These are phyloP conservation scores for Zhuliangozyma parablackwelliae DNA, from an alignment of 1,139 yeast genomes.

Conservation along the genomic window DNA sequence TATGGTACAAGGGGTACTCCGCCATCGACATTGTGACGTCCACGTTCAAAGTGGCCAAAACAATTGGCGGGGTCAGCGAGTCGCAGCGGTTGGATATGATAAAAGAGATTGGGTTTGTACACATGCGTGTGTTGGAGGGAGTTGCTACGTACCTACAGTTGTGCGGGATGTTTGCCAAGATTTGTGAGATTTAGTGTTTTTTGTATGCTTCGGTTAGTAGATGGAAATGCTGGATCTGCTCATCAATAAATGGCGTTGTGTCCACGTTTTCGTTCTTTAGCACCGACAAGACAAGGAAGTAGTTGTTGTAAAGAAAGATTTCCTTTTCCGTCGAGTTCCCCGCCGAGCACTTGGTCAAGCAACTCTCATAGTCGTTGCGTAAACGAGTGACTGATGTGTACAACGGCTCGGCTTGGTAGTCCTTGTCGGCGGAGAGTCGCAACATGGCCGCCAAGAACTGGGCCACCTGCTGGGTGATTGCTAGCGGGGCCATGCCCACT, in stretches of 20 bases:
- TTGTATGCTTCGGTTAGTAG: conserved; percentile 59
- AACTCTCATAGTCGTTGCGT: conserved; percentile 73
- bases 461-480: conserved; percentile 75
- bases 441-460: conserved; percentile 70
- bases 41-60: conserved; percentile 81
- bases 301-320: conserved; percentile 73
- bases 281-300: conserved; percentile 50
- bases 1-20: conserved; percentile 90
- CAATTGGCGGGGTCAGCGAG: conserved; percentile 64
- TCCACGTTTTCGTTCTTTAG: conserved; percentile 37
- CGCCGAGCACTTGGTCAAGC: conserved; percentile 62
- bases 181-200: conserved; percentile 26
- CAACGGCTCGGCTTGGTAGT: conserved; percentile 59
- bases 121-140: conserved; percentile 91
- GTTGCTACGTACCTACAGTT: conserved; percentile 83
- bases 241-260: conserved; percentile 46
- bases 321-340: conserved; percentile 51
- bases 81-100: conserved; percentile 67
- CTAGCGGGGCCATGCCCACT: conserved; percentile 50
- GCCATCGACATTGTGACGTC: conserved; percentile 92
- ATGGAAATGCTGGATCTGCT: conserved; percentile 59
- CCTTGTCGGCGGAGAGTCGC: conserved; percentile 42
- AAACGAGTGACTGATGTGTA: conserved; percentile 64
- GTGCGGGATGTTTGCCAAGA: conserved; percentile 75
- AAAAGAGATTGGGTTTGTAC: conserved; percentile 83